These are phyloP conservation scores for Alternaria rosae DNA, from an alignment of 2,329 filamentous ascomycete species.

Conservation along the genomic window DNA sequence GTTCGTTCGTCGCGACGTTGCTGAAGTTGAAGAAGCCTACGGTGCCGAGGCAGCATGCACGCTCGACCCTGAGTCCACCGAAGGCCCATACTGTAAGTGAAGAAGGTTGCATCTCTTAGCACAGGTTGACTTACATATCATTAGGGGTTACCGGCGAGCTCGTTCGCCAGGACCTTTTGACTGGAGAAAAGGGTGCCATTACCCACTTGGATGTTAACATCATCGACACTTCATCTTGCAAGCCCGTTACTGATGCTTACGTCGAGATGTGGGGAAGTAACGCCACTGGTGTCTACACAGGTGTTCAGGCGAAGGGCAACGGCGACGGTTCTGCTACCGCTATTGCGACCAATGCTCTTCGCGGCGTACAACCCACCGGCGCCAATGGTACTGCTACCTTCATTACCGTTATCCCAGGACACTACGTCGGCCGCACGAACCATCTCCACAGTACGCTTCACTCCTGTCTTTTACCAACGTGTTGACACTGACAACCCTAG, in stretches of 20 bases:
- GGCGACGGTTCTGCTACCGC: conserved; percentile 40
- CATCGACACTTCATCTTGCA: conserved; percentile 61
- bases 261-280: conserved; percentile 60
- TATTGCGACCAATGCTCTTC: conserved; percentile 52
- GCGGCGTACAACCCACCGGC: conserved; percentile 58
- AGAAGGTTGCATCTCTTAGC: not conserved
- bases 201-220: conserved; percentile 63
- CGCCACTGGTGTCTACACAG: conserved; percentile 56
- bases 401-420: conserved; percentile 58
- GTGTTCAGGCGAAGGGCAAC: conserved; percentile 50
- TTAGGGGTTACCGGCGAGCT: conserved; percentile 58
- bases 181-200: conserved; percentile 58
- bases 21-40: conserved; percentile 37
- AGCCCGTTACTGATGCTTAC: conserved; percentile 58
- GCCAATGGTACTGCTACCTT: conserved; percentile 59
- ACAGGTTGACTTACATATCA: conserved; percentile 10
- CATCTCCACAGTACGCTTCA: conserved; percentile 41
- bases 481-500: conserved; percentile 17
- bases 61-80: conserved; percentile 42
- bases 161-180: conserved; percentile 59
- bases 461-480: not conserved
- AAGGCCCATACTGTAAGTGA: conserved; percentile 46
- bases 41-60: conserved; percentile 41
- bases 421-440: conserved; percentile 45
- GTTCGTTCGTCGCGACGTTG: conserved; percentile 37